Percentiles rank a stretch among this genome's conserved stretches.
Conservation (phyloP, 208 protist genomes). For the Strigomonas oncopelti region DNA sequence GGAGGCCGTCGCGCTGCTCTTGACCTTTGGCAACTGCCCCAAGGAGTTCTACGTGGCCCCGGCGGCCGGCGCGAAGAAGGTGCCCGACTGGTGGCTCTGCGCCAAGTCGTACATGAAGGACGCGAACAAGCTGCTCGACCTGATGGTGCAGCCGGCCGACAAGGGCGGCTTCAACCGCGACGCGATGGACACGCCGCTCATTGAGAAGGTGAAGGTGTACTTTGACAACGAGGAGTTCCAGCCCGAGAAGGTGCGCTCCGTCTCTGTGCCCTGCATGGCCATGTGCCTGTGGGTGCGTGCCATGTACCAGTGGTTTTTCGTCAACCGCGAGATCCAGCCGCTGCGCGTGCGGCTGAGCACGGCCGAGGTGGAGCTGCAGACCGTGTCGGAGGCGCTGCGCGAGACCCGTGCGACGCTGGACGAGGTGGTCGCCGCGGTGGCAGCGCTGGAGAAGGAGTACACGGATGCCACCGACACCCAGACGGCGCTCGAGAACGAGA, state of each 20-base stretch:
- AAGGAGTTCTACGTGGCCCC: slow-evolving; percentile 91
- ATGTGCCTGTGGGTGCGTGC: slow-evolving; percentile 98
- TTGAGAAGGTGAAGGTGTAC: slow-evolving; percentile 92
- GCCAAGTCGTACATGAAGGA: slow-evolving; percentile 92
- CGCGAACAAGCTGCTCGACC: slow-evolving; percentile 88
- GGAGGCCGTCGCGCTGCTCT: slow-evolving; percentile 95
- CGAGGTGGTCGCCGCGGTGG: slow-evolving; percentile 91
- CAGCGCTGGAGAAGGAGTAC: slow-evolving; percentile 92
- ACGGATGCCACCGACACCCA: slow-evolving; percentile 91
- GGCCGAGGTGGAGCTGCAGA: slow-evolving; percentile 88
- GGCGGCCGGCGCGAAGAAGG: slow-evolving; percentile 85
- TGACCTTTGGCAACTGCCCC: slow-evolving; percentile 93
- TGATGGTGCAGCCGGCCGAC: slow-evolving; percentile 81
- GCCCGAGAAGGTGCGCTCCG: slow-evolving; percentile 87
- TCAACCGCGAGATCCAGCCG: slow-evolving; percentile 93
- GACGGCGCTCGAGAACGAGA: slow-evolving; percentile 88
- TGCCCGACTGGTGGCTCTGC: slow-evolving; percentile 95
- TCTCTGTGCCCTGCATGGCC: slow-evolving; percentile 96
- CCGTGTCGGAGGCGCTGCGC: slow-evolving; percentile 85
- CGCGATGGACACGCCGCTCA: slow-evolving; percentile 91
- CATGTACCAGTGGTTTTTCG: slow-evolving; percentile 97
- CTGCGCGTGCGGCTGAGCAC: slow-evolving; percentile 81
- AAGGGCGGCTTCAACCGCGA: slow-evolving; percentile 90
- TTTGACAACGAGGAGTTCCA: slow-evolving; percentile 93
- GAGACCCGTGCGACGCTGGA: slow-evolving; percentile 88